A percentile compares a stretch with the other conserved stretches of the same genome.
These are phyloP conservation scores for Anisodus acutangulus DNA, from an alignment of 257 asterid species.

Conservation along the genomic window DNA sequence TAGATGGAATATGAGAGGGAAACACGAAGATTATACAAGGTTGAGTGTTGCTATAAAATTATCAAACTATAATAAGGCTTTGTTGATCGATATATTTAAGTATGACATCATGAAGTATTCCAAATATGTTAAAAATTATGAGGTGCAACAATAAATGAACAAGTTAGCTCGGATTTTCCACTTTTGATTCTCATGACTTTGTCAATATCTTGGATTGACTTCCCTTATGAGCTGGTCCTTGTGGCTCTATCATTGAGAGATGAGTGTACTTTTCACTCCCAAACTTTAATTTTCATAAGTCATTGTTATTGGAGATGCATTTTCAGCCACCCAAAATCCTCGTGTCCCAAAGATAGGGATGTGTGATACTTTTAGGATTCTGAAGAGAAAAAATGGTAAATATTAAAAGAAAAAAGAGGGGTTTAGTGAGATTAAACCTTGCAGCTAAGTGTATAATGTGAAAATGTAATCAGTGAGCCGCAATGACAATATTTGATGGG, in stretches of 20 bases:
- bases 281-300: background rate
- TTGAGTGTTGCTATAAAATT: background rate
- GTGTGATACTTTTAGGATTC: background rate
- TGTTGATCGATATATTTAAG: background rate
- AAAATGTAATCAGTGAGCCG: background rate
- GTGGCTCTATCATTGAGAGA: background rate
- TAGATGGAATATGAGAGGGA: background rate
- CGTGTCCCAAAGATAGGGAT: conserved; percentile 15
- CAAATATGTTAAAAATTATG: too few species aligned
- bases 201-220: conserved; percentile 1
- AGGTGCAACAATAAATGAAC: too few species aligned
- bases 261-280: background rate
- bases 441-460: background rate
- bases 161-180: background rate
- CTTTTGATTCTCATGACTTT: background rate
- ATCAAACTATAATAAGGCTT: background rate
- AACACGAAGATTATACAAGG: background rate
- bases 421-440: background rate
- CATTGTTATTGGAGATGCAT: background rate
- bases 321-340: background rate
- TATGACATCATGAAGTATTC: background rate
- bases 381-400: background rate
- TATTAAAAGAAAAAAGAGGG: too few species aligned
- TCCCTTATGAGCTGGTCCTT: background rate
- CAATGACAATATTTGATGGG: background rate